A percentile compares a stretch with the other conserved stretches of the same genome.
phyloP scores from a whole-genome alignment of 129 eudicot genomes.

The Erigeron canadensis region DNA sequence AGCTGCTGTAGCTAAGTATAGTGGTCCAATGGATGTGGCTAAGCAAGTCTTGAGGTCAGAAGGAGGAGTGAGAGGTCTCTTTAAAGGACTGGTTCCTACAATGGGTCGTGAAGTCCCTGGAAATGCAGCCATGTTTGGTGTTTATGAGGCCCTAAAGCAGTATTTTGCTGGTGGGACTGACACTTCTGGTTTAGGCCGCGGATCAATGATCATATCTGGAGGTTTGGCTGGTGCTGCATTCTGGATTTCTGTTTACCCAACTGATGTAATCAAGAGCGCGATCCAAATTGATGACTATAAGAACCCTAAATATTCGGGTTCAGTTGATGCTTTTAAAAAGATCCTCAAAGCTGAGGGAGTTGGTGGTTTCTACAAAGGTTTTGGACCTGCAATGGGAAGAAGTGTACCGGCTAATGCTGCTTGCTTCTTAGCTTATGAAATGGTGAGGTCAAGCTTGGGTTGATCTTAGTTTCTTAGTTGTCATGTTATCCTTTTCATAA shows the following conservation, averaged over 20 bases:
- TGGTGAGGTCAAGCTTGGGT: constrained; percentile 68
- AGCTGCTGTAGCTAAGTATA: constrained; percentile 55
- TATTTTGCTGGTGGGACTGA: constrained; percentile 81
- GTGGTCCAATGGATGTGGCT: constrained; percentile 90
- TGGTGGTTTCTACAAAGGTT: constrained; percentile 85
- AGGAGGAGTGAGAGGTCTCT: constrained; percentile 76
- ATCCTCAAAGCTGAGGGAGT: constrained; percentile 73
- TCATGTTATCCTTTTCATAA: background rate
- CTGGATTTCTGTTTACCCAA: constrained; percentile 80
- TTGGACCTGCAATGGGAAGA: constrained; percentile 94
- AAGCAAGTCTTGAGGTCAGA: constrained; percentile 69
- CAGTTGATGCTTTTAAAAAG: constrained; percentile 68
- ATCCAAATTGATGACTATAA: constrained; percentile 84
- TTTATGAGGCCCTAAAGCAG: constrained; percentile 76
- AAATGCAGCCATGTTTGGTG: constrained; percentile 93
- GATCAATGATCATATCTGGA: constrained; percentile 77
- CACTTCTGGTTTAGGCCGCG: constrained; percentile 72
- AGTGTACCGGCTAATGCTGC: constrained; percentile 98
- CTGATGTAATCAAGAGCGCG: constrained; percentile 91
- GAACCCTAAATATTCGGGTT: constrained; percentile 74
- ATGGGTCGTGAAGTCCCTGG: constrained; percentile 95
- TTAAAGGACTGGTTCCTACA: constrained; percentile 83
- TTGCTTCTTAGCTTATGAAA: constrained; percentile 86
- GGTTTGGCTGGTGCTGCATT: constrained; percentile 83
- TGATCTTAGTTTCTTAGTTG: constrained; percentile 2